Conservation (phyloP, 1,139 yeast species). For the Hansenula lynferdii region DNA sequence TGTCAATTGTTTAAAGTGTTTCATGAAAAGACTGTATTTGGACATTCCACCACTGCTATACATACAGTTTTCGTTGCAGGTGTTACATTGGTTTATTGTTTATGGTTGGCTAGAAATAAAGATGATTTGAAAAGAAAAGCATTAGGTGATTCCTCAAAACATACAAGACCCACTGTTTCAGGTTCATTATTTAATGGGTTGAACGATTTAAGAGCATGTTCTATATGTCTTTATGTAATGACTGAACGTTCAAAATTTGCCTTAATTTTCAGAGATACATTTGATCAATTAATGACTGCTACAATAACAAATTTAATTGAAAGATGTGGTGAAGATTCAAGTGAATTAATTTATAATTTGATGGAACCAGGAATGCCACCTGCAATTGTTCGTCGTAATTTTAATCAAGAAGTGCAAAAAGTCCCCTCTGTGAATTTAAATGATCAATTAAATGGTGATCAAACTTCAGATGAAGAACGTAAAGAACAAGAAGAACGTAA, state of each 20-base stretch:
- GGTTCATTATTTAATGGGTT: slow-evolving; percentile 44
- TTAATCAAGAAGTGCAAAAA: no score
- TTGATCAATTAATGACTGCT: slow-evolving; percentile 55
- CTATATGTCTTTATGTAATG: slow-evolving; percentile 53
- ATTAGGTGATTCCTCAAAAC: slow-evolving; percentile 47
- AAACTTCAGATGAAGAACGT: slow-evolving; percentile 30
- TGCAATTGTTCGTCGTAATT: slow-evolving; percentile 37
- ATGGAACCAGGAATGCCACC: slow-evolving; percentile 48
- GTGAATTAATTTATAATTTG: slow-evolving; percentile 36
- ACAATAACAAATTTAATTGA: slow-evolving; percentile 49
- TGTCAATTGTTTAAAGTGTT: slow-evolving; percentile 54
- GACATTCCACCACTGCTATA: slow-evolving; percentile 56
- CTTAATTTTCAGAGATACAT: slow-evolving; percentile 51
- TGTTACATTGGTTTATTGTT: slow-evolving; percentile 52
- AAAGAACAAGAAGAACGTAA: slow-evolving; percentile 40
- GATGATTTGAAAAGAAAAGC: slow-evolving; percentile 43
- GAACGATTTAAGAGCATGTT: slow-evolving; percentile 56
- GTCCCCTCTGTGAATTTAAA: no score
- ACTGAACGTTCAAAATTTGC: slow-evolving; percentile 59
- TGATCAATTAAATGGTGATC: no score
- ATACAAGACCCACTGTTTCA: slow-evolving; percentile 48
- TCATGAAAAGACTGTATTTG: slow-evolving; percentile 51
- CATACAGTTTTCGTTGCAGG: slow-evolving; percentile 63
- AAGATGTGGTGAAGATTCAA: slow-evolving; percentile 52
- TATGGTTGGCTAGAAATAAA: slow-evolving; percentile 54